Base-by-base conservation (phyloP, 768 basidiomycete genomes). In the Auricularia auricula-judae region DNA sequence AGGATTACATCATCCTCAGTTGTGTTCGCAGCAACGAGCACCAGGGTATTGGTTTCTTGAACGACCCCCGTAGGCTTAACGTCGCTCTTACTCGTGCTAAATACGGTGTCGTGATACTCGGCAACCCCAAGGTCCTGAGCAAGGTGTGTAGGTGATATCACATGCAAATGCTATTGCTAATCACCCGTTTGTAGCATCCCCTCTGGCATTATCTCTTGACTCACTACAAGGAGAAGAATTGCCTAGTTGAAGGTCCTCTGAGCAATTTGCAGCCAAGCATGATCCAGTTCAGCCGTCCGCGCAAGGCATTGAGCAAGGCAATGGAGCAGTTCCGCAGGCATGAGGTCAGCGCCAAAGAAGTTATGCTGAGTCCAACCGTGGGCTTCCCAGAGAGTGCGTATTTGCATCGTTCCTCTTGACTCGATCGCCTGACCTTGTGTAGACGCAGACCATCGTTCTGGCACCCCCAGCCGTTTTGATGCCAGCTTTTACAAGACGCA, bases 281-380 rank as follows among this genome's bases (percentile, higher is more conserved):
- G 95, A 99, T 99, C 66, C 97, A 98, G 73, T 98, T 99, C 80
- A 94, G 92, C 82, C 95, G 97, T 77, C 97, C 97, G 36, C 86
- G 93, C 65, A 88, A 93, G 63, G 84, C 93, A 3, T 83, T 95
- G 44, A 84, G 82, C 68, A 94, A 94, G 74, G 88, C 91, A 16
- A 89, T 93, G 86, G 92, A 96, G 68, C 91, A 89, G 65, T 95
- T 91, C 83, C 88, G 91, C 65, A 85, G 95, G 62, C 92, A 96
- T 72, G 95, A 98, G 74, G 90, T 91, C 23, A 90, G 82, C 69
- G 95, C 95, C 0, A 84, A 87, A 63, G 97, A 99, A 69, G 76
- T 54, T 71, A 71, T 59, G 69, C 79, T 16, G 68, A 78, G 78
- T 61, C 59, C 62, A 66, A 67, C 54, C 70, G 68, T 62, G 76